Evolutionary conservation across 2,329 filamentous ascomycete species (phyloP).

Genomic region (Diplodia sapinea): DNA sequence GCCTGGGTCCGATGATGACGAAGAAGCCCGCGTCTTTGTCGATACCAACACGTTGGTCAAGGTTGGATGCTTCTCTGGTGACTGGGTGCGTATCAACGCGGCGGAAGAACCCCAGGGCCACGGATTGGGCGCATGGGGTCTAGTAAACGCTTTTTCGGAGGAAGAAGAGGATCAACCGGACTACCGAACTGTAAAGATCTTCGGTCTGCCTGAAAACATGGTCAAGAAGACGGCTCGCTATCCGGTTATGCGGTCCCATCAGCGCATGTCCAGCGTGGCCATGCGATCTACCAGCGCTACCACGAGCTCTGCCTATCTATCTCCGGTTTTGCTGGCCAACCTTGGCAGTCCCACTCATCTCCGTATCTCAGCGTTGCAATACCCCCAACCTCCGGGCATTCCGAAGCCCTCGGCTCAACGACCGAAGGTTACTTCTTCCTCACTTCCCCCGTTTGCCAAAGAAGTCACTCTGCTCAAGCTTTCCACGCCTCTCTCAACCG

Average conservation of each 20-base stretch:
- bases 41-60: constrained; percentile 84
- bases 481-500: constrained; percentile 85
- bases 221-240: constrained; percentile 61
- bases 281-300: constrained; percentile 33
- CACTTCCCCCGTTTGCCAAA: constrained; percentile 65
- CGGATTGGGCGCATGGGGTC: constrained; percentile 69
- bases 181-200: constrained; percentile 88
- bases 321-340: constrained; percentile 86
- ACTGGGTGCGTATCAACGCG: constrained; percentile 88
- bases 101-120: constrained; percentile 74
- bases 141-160: constrained; percentile 68
- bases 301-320: constrained; percentile 67
- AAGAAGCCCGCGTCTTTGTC: constrained; percentile 85
- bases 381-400: constrained; percentile 35
- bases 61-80: constrained; percentile 94
- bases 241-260: constrained; percentile 54
- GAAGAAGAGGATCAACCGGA: constrained; percentile 61
- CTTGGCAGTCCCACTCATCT: constrained; percentile 79
- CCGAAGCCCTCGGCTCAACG: constrained; percentile 53
- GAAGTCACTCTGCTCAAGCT: constrained; percentile 90
- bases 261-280: constrained; percentile 57
- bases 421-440: constrained; percentile 51
- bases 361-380: constrained; percentile 73
- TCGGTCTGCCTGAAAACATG: constrained; percentile 79
- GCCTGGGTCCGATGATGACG: constrained; percentile 82